Evolutionary conservation across 225 moss, liverwort and hornwort genomes (phyloP).

Genomic region (Lunularia cruciata): DNA sequence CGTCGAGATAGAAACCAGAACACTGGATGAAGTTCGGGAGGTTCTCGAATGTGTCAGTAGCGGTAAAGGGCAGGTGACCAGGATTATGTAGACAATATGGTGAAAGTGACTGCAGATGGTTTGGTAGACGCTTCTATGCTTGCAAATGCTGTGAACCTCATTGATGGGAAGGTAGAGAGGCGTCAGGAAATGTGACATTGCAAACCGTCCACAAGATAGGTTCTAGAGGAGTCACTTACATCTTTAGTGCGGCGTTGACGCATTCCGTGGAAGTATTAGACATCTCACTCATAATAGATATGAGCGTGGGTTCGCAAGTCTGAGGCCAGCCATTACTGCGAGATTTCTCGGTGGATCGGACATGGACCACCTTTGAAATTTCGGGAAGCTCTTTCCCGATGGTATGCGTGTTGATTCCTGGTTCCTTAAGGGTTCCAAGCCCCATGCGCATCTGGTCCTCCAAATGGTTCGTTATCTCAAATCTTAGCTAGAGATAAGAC

Average conservation of each 20-base stretch:
- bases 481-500: too few species aligned
- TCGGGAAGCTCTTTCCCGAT: too few species aligned
- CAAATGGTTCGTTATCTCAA: too few species aligned
- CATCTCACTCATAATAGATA: conserved; percentile 71
- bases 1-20: conserved; percentile 94
- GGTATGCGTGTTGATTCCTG: too few species aligned
- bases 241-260: conserved; percentile 78
- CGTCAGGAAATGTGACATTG: conserved; percentile 89
- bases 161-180: conserved; percentile 84
- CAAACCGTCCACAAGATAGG: conserved; percentile 73
- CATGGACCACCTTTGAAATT: too few species aligned
- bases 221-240: conserved; percentile 75
- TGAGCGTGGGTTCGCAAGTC: conserved; percentile 3
- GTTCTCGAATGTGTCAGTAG: conserved; percentile 62
- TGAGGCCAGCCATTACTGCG: too few species aligned
- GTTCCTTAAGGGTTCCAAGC: too few species aligned
- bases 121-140: conserved; percentile 80
- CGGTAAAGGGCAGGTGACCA: conserved; percentile 74
- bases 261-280: conserved; percentile 81
- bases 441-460: too few species aligned
- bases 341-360: too few species aligned
- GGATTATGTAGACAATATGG: conserved; percentile 97
- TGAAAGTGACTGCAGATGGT: conserved; percentile 57
- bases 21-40: conserved; percentile 84
- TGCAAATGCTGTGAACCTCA: conserved; percentile 65